Conservation (phyloP, 2,329 filamentous ascomycete genomes). For the Didymella pomorum region DNA sequence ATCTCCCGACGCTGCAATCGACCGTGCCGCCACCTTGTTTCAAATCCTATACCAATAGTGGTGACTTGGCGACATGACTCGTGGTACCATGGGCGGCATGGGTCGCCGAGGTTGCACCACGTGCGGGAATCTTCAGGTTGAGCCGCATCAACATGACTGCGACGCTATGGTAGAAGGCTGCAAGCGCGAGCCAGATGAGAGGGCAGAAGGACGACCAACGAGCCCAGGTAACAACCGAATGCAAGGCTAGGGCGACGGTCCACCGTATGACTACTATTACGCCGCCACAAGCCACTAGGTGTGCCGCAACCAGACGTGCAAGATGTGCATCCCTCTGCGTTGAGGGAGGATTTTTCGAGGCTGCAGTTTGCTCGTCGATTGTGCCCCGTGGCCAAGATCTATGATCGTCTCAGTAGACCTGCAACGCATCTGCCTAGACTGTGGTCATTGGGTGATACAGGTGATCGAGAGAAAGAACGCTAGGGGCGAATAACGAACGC, state of each 20-base stretch:
- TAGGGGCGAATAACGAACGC: neutral
- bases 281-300: neutral
- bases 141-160: neutral
- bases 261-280: neutral
- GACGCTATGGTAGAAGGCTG: neutral
- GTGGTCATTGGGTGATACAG: neutral
- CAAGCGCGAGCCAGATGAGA: neutral
- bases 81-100: neutral
- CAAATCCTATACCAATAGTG: neutral
- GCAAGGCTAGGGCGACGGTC: neutral
- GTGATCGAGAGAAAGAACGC: neutral
- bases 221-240: neutral
- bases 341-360: neutral
- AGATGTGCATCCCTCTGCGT: neutral
- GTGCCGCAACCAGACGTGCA: neutral
- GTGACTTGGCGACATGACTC: neutral
- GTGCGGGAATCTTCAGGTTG: neutral
- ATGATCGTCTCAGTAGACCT: neutral
- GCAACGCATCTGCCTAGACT: neutral
- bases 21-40: neutral
- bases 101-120: neutral
- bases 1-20: slow-evolving; percentile 2
- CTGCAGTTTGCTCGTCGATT: neutral
- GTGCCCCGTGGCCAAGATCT: neutral
- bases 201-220: neutral